Base-by-base conservation (phyloP, 768 basidiomycete genomes). In the Hygrocybe coccinea region DNA sequence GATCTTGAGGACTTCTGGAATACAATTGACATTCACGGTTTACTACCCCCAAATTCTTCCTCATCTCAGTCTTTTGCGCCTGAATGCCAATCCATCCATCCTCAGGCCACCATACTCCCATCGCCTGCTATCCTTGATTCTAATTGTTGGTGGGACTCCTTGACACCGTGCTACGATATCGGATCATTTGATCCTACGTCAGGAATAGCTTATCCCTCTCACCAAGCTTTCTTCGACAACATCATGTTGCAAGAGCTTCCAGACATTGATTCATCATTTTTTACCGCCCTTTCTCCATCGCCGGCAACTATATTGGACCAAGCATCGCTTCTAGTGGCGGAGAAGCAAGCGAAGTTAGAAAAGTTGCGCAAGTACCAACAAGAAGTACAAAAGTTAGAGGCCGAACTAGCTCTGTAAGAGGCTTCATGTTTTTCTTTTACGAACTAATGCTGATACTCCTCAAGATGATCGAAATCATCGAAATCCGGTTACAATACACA, bases 321-420 rank as follows among this genome's bases (percentile, higher is more conserved):
- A 21, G 7, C 12, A 19, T 19, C 9, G 25, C 22, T 15, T n/a
- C 3, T 17, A 35, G 22, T 8, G 4, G 22, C 15, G 10, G 63
- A 62, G 8, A 62, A 69, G 6, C 64, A 70, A 34, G 64, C 65
- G 29, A 67, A 73, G 54, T 60, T 71, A 35, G 65, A 69, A 34
- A 63, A 69, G 53, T 61, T 71, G 24, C 59, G 64, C 15, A 62
- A 59, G 22, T 67, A 76, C 64, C 69, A 71, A 56, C 70, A 74
- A 36, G 69, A 62, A 6, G 62, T 70, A 5, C 60, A 66, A n/a
- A 65, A 55, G 56, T 63, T 75, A 44, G 69, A 74, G 14, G 56
- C 60, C 7, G 74, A 74, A 49, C 57, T 75, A 19, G 54, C 61
- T 47, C 38, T 57, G 36, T 63, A 37, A 57, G 62, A 50, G 17